Conservation (phyloP, 148 eudicot species). For the Salicornia ramosissima region DNA sequence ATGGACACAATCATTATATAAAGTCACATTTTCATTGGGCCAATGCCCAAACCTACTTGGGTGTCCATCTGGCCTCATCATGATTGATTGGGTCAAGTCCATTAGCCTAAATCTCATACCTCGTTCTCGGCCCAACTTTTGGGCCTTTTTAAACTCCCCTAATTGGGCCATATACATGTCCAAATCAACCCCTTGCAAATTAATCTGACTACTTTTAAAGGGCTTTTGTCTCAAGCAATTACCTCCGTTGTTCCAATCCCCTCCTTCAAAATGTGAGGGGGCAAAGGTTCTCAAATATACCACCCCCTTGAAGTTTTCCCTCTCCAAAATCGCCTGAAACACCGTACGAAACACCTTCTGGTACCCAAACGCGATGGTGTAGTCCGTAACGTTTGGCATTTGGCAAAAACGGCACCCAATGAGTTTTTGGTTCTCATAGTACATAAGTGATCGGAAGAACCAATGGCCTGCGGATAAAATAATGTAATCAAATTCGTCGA, state of each 20-base stretch:
- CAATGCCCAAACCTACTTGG: slow-evolving; percentile 54
- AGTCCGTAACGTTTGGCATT: slow-evolving; percentile 35
- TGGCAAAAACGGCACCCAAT: slow-evolving; percentile 65
- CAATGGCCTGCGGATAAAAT: slow-evolving; percentile 62
- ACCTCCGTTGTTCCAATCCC: slow-evolving; percentile 61
- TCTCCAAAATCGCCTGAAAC: slow-evolving; percentile 43
- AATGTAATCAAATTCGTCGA: slow-evolving; percentile 55
- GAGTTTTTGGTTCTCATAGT: slow-evolving; percentile 36
- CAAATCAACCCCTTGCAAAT: slow-evolving; percentile 35
- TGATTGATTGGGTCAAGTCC: slow-evolving; percentile 38
- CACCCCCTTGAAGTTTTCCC: slow-evolving; percentile 40
- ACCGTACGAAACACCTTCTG: slow-evolving; percentile 52
- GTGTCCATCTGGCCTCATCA: slow-evolving; percentile 59
- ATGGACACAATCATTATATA: slow-evolving; percentile 24
- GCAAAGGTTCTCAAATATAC: slow-evolving; percentile 51
- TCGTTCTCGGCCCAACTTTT: slow-evolving; percentile 28
- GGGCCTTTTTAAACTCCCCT: slow-evolving; percentile 41
- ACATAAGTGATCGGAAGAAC: slow-evolving; percentile 51
- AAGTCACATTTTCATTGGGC: slow-evolving; percentile 36
- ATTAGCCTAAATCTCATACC: slow-evolving; percentile 32
- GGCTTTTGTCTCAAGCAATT: slow-evolving; percentile 54
- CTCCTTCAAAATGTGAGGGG: slow-evolving; percentile 66
- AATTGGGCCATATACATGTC: slow-evolving; percentile 45
- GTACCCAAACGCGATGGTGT: slow-evolving; percentile 40
- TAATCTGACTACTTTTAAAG: slow-evolving; percentile 40